Percentiles rank a stretch among this genome's conserved stretches.
Conservation (phyloP, 2,329 filamentous ascomycete genomes). For the Rhinocladiella similis region DNA sequence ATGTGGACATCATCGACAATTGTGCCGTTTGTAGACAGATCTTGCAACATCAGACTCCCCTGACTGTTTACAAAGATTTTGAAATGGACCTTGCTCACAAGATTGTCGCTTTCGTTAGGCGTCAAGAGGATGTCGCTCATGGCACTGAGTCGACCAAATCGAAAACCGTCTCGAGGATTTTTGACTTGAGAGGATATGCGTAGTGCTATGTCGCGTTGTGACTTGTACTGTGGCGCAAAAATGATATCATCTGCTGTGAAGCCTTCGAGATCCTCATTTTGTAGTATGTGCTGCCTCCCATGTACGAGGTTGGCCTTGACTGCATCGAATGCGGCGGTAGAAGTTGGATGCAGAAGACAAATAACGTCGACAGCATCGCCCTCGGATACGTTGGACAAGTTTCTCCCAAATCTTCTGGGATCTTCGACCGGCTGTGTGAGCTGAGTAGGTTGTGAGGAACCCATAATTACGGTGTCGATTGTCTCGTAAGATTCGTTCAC, state of each 20-base stretch:
- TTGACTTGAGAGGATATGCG: conserved; percentile 74
- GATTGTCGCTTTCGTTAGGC: conserved; percentile 67
- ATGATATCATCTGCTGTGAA: conserved; percentile 42
- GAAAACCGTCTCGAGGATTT: conserved; percentile 70
- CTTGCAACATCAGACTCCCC: conserved; percentile 86
- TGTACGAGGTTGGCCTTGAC: conserved; percentile 57
- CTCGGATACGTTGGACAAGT: conserved; percentile 79
- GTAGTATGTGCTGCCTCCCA: conserved; percentile 62
- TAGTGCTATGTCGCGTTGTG: conserved; percentile 67
- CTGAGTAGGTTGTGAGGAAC: conserved; percentile 49
- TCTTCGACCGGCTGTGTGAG: conserved; percentile 78
- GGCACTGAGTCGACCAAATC: conserved; percentile 74
- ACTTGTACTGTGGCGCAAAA: conserved; percentile 31
- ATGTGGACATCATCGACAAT: conserved; percentile 75
- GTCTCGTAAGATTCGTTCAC: conserved; percentile 1
- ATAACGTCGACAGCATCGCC: conserved; percentile 85
- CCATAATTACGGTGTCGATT: conserved; percentile 28
- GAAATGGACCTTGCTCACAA: conserved; percentile 94
- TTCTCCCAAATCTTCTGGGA: conserved; percentile 73
- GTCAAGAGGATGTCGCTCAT: conserved; percentile 73
- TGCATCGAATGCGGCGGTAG: conserved; percentile 69
- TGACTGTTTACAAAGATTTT: conserved; percentile 87
- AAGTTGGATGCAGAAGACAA: conserved; percentile 80
- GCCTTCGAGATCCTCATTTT: conserved; percentile 45
- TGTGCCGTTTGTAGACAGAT: conserved; percentile 94